Evolutionary conservation across 164 flowering plant species (phyloP).

Genomic region (Buxus sempervirens): DNA sequence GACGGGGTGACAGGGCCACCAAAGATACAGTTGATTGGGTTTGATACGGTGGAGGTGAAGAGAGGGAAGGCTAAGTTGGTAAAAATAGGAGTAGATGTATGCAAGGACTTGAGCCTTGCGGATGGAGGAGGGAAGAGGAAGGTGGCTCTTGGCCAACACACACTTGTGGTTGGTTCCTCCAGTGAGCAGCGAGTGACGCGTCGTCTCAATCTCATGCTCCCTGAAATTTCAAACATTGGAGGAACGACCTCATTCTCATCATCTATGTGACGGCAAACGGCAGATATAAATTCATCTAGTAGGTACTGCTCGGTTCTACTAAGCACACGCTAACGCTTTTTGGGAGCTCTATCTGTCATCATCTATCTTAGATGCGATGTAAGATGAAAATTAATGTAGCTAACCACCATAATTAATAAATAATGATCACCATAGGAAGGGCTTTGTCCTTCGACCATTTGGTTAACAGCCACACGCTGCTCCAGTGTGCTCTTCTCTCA

Average conservation of each 20-base stretch:
- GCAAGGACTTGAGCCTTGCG: constrained; percentile 40
- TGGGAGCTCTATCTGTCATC: too few relatives aligned
- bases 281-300: background rate
- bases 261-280: constrained; percentile 3
- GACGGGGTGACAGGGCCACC: constrained; percentile 32
- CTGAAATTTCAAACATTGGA: constrained; percentile 2
- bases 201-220: constrained; percentile 21
- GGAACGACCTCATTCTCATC: background rate
- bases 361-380: too few relatives aligned
- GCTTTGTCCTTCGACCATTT: too few relatives aligned
- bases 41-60: constrained; percentile 46
- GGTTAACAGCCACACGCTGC: too few relatives aligned
- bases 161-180: constrained; percentile 37
- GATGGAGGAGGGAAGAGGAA: constrained; percentile 49
- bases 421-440: too few relatives aligned
- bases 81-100: constrained; percentile 36
- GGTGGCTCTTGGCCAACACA: constrained; percentile 38
- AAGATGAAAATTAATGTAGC: too few relatives aligned
- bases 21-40: constrained; percentile 41
- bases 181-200: constrained; percentile 41
- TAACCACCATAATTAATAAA: too few relatives aligned
- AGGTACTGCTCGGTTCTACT: too few relatives aligned
- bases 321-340: too few relatives aligned
- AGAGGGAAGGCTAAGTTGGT: constrained; percentile 27
- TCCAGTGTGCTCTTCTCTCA: too few relatives aligned